phyloP scores from a whole-genome alignment of 768 basidiomycete genomes.

The Leccinellum luteum region DNA sequence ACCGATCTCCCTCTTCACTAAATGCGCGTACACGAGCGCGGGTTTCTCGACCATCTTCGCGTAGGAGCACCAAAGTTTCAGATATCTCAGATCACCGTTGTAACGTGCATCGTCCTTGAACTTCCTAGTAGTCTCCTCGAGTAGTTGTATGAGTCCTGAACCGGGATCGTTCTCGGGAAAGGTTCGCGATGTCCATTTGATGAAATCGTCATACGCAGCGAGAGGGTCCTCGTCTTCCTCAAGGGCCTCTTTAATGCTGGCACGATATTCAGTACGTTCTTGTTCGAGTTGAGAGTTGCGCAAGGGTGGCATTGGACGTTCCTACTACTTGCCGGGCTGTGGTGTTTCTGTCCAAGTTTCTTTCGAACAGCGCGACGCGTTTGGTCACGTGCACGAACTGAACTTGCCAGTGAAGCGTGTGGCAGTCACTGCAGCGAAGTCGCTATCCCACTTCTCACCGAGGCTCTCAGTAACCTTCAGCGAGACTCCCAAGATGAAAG shows the following conservation, averaged over 20 bases:
- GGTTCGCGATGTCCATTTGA: slow-evolving; percentile 84
- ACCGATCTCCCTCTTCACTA: slow-evolving; percentile 74
- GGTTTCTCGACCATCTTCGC: slow-evolving; percentile 75
- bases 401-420: no score
- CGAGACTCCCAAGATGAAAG: no score
- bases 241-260: slow-evolving; percentile 49
- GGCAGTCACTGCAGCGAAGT: no score
- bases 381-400: slow-evolving; percentile 23
- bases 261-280: slow-evolving; percentile 31
- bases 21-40: slow-evolving; percentile 65
- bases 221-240: slow-evolving; percentile 85
- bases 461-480: no score
- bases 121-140: slow-evolving; percentile 79
- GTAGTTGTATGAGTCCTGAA: slow-evolving; percentile 74
- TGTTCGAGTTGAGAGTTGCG: slow-evolving; percentile 30
- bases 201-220: slow-evolving; percentile 79
- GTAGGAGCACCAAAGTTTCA: slow-evolving; percentile 90
- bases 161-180: slow-evolving; percentile 66
- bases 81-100: slow-evolving; percentile 83
- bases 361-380: slow-evolving; percentile 31
- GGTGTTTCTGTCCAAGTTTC: slow-evolving; percentile 4
- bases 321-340: slow-evolving; percentile 6
- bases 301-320: slow-evolving; percentile 20
- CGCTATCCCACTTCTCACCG: no score
- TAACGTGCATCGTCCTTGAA: slow-evolving; percentile 86